Percentiles rank a stretch among this genome's conserved stretches.
These are phyloP conservation scores for Heliosperma pusillum DNA, from an alignment of 148 eudicot genomes.

Conservation along the genomic window DNA sequence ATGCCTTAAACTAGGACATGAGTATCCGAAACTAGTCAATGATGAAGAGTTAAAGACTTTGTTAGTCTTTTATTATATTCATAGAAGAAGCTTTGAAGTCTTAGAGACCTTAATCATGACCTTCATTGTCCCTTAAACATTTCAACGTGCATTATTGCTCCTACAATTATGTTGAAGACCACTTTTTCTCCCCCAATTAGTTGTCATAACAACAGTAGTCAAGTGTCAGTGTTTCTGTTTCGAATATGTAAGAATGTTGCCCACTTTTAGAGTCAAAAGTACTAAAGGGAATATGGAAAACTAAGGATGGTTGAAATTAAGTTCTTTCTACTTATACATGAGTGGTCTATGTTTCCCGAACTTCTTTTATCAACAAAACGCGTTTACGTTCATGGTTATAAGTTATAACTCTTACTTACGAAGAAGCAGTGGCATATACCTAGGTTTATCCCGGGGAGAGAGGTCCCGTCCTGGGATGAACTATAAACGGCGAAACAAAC, in stretches of 20 bases:
- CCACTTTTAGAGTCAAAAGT: conserved; percentile 11
- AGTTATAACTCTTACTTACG: neutral
- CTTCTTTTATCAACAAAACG: neutral
- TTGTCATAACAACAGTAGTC: conserved; percentile 3
- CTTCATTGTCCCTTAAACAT: conserved; percentile 27
- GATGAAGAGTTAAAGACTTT: too few species aligned
- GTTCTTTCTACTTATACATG: neutral
- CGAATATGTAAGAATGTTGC: conserved; percentile 16
- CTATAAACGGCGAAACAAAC: too few species aligned
- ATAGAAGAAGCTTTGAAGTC: conserved; percentile 27
- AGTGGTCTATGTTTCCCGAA: neutral
- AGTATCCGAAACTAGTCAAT: too few species aligned
- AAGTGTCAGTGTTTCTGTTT: conserved; percentile 14
- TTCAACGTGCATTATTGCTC: conserved; percentile 26
- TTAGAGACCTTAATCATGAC: conserved; percentile 35
- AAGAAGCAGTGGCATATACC: neutral
- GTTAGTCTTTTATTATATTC: neutral
- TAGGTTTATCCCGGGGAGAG: neutral
- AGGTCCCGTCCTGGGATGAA: too few species aligned
- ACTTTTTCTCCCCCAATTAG: conserved; percentile 17
- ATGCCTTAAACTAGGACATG: too few species aligned
- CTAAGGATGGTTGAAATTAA: neutral
- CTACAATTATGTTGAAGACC: conserved; percentile 39
- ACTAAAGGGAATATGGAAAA: conserved; percentile 10
- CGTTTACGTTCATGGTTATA: too few species aligned